A percentile compares a stretch with the other conserved stretches of the same genome.
Conservation (phyloP, 78 protist species). For the Emiliania huxleyi region DNA sequence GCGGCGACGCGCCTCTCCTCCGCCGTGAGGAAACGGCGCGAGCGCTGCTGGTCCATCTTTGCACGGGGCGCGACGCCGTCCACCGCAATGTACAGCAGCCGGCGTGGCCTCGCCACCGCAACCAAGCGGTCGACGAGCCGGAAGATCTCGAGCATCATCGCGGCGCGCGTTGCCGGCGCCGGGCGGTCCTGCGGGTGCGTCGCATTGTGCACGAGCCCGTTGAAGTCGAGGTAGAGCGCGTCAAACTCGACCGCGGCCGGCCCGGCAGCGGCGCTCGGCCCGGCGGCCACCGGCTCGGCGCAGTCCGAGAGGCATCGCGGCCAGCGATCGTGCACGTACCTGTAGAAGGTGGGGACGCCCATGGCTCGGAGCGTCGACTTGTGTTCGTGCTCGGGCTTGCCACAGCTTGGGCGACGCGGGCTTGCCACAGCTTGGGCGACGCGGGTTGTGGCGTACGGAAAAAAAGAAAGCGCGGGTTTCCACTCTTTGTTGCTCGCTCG, state of each 20-base stretch:
- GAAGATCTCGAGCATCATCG: conserved; percentile 83
- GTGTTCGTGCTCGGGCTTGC: no score
- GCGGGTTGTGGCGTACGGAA: no score
- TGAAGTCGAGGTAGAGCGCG: neutral
- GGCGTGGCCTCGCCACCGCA: conserved; percentile 90
- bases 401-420: no score
- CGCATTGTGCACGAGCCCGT: neutral
- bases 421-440: no score
- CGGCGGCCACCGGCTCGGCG: conserved; percentile 39
- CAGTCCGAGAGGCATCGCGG: conserved; percentile 14
- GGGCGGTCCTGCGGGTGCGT: neutral
- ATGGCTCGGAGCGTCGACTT: no score
- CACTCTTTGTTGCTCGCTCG: no score
- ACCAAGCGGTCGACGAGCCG: conserved; percentile 90
- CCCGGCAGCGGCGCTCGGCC: conserved; percentile 67
- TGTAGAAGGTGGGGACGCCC: conserved; percentile 81
- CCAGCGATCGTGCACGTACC: conserved; percentile 63
- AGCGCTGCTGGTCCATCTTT: conserved; percentile 89
- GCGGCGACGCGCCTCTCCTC: neutral
- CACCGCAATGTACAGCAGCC: conserved; percentile 94
- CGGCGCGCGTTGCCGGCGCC: conserved; percentile 47
- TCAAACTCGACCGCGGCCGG: conserved; percentile 69
- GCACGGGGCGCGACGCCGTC: conserved; percentile 98
- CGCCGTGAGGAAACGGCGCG: neutral
- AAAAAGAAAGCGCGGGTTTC: no score